Conservation (phyloP, 306 rosid genomes). For the Dicorynia guianensis region DNA sequence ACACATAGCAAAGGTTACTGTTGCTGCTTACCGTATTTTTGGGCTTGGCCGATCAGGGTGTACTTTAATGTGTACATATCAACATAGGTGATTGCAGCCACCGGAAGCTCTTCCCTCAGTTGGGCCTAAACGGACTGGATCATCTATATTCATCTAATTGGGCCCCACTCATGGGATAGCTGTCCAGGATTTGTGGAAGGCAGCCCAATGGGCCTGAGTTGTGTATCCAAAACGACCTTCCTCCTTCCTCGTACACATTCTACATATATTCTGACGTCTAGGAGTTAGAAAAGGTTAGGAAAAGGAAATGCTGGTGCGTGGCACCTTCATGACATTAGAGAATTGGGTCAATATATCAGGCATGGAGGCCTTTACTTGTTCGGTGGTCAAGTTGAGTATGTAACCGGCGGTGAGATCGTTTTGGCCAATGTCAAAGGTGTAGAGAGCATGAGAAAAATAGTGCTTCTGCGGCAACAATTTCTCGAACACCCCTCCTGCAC, state of each 20-base stretch:
- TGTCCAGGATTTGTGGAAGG: slow-evolving; percentile 37
- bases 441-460: slow-evolving; percentile 56
- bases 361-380: slow-evolving; percentile 56
- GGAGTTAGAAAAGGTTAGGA: too few species aligned
- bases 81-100: slow-evolving; percentile 63
- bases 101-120: slow-evolving; percentile 47
- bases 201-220: slow-evolving; percentile 82
- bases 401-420: slow-evolving; percentile 67
- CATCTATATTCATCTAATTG: slow-evolving; percentile 59
- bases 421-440: slow-evolving; percentile 73
- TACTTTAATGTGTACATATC: slow-evolving; percentile 67
- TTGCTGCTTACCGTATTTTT: slow-evolving; percentile 49
- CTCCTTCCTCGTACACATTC: slow-evolving; percentile 54
- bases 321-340: slow-evolving; percentile 55
- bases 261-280: neutral
- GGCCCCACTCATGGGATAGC: slow-evolving; percentile 29
- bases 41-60: slow-evolving; percentile 60
- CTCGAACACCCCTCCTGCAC: slow-evolving; percentile 50
- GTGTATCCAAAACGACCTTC: slow-evolving; percentile 76
- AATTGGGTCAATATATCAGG: slow-evolving; percentile 65
- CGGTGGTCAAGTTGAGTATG: slow-evolving; percentile 56
- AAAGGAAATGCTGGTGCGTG: neutral
- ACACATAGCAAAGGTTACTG: neutral
- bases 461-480: slow-evolving; percentile 53
- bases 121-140: slow-evolving; percentile 44